These are phyloP conservation scores for Daldinia decipiens DNA, from an alignment of 495 filamentous ascomycete genomes.

Conservation along the genomic window DNA sequence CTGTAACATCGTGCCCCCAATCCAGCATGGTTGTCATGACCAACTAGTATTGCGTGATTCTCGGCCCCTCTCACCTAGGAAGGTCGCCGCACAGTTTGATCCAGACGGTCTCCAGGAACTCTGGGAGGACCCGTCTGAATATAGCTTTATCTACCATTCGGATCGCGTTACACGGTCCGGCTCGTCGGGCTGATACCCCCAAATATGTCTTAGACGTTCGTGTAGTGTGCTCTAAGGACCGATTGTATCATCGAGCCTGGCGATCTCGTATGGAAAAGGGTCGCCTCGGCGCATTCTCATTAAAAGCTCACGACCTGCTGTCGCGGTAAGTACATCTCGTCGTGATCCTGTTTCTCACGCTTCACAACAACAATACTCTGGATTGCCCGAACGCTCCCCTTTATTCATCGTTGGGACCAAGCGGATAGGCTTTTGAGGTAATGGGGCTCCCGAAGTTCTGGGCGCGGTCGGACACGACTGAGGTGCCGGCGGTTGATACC, in stretches of 20 bases:
- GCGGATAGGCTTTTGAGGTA: background rate
- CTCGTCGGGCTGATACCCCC: background rate
- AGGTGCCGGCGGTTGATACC: slow-evolving; percentile 19
- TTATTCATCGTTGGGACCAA: background rate
- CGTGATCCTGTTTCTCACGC: background rate
- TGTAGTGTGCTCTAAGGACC: slow-evolving; percentile 3
- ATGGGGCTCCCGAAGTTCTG: slow-evolving; percentile 38
- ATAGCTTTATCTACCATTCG: slow-evolving; percentile 3
- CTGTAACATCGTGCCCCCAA: slow-evolving; percentile 30
- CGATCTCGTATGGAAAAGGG: slow-evolving; percentile 15
- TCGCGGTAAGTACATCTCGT: background rate
- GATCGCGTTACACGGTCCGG: slow-evolving; percentile 6
- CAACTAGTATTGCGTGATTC: slow-evolving; percentile 40
- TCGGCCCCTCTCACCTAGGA: slow-evolving; percentile 40
- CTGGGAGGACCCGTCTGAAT: slow-evolving; percentile 8
- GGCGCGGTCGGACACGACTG: slow-evolving; percentile 14
- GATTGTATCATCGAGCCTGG: slow-evolving; percentile 31
- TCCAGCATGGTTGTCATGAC: slow-evolving; percentile 37
- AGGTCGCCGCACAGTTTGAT: slow-evolving; percentile 22
- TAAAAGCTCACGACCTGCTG: slow-evolving; percentile 9
- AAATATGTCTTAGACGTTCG: background rate
- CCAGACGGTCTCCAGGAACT: slow-evolving; percentile 9
- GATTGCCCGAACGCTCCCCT: background rate
- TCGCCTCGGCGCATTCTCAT: slow-evolving; percentile 9
- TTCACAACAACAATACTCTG: background rate